Conservation (phyloP, 73 alveolate species). For the Stentor coeruleus region DNA sequence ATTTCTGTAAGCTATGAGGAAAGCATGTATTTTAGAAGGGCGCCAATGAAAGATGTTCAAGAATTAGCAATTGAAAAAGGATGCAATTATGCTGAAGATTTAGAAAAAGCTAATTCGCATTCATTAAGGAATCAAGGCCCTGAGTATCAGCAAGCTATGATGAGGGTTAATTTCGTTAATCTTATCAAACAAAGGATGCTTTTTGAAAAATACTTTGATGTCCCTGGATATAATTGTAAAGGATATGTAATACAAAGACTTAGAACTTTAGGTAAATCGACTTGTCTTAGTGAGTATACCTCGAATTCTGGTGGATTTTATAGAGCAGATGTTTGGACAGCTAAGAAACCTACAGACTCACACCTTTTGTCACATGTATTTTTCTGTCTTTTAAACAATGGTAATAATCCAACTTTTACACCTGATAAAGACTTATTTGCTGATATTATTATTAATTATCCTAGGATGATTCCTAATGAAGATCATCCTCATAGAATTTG, state of each 20-base stretch:
- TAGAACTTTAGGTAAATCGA: background rate
- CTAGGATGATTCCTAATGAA: background rate
- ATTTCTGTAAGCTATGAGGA: conserved; percentile 11
- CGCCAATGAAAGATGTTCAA: background rate
- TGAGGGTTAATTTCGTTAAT: background rate
- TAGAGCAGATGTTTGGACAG: background rate
- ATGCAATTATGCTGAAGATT: conserved; percentile 6
- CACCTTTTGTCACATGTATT: conserved; percentile 11
- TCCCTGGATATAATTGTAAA: conserved; percentile 13
- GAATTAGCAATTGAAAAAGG: conserved; percentile 12
- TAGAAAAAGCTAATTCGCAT: background rate
- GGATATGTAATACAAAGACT: conserved; percentile 18
- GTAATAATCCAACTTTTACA: background rate
- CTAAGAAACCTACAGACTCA: conserved; percentile 12
- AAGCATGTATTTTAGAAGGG: conserved; percentile 5
- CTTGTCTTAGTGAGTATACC: background rate
- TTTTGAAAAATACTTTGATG: conserved; percentile 9
- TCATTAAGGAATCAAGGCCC: background rate
- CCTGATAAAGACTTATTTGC: background rate
- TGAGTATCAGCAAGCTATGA: conserved; percentile 1
- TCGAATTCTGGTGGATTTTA: conserved; percentile 5
- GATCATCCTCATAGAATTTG: background rate
- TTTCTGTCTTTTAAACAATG: conserved; percentile 14
- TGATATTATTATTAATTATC: conserved; percentile 6
- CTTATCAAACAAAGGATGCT: background rate